Evolutionary conservation across 441 rosid species (phyloP), one percentile per base, ranked within the genome.

Genomic region (Bocquillonia castaneifolia): DNA sequence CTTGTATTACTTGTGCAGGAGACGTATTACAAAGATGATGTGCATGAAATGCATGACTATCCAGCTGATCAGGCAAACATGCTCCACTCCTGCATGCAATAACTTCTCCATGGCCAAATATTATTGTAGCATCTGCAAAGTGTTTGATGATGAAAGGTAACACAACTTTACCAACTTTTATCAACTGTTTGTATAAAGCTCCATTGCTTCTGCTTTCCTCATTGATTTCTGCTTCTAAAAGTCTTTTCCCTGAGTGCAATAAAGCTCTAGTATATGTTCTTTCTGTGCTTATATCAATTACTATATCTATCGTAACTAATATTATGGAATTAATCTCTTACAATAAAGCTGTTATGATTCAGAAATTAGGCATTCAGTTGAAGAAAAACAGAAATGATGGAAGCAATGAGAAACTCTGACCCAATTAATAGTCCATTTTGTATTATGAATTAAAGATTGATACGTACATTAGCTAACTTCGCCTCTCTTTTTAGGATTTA

Each of bases 21-120:
- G 80, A 84, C 69, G 78, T 6, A 76, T 89, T 23, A 76, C 81
- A 29, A 75, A 85, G 73, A 91, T 91, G 93, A 87, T 91, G 87
- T 91, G 97, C 86, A 87, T 91, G 96, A 81, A 85, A 58, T 91
- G 97, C 80, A 67, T 85, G 72, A 69, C 56, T 57, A 79, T 91
- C 75, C 96, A 88, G 79, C 88, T 88, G 59, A 69, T 85, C 61
- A 83, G 83, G 25, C 71, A 74, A 14, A 70, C 73, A 20, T 89
- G 97, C 85, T 75, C 80, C 32, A 81, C 78, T 45, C 42, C 37
- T 57, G 80, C 89, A 54, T 91, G 97, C 67, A 71, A 79, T 56
- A 78, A 71, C 47, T 81, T 78, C n/a, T 75, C 84, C 64, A 87
- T 91, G 93, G 93, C 80, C 70, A 83, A 77, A 74, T 89, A 87